Percentiles rank a stretch among this genome's conserved stretches.
phyloP scores from a whole-genome alignment of 805 yeast species.

The Kurtzmaniella fragi region DNA sequence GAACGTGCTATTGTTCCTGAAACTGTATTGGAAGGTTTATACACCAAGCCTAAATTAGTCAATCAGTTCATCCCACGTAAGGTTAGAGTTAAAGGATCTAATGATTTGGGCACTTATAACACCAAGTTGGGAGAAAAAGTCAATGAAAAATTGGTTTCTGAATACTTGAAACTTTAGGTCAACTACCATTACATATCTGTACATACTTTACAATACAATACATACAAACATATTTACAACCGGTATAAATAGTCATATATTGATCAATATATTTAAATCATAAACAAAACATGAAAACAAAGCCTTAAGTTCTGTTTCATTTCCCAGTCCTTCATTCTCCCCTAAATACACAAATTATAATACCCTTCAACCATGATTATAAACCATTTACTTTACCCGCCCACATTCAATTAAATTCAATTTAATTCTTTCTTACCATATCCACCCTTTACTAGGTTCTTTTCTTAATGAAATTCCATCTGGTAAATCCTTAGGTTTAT shows the following conservation, averaged over 20 bases:
- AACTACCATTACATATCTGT: background rate
- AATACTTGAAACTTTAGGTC: conserved; percentile 24
- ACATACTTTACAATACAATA: background rate
- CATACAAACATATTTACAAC: background rate
- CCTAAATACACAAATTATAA: too few relatives aligned
- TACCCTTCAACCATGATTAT: too few relatives aligned
- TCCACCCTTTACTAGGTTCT: conserved; percentile 10
- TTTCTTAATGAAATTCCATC: background rate
- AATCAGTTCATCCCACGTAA: conserved; percentile 31
- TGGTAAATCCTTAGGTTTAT: conserved; percentile 3
- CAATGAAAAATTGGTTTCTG: conserved; percentile 37
- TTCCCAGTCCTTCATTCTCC: too few relatives aligned
- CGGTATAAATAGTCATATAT: background rate
- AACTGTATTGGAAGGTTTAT: conserved; percentile 68
- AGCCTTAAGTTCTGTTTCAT: too few relatives aligned
- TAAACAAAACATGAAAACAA: too few relatives aligned
- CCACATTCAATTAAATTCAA: too few relatives aligned
- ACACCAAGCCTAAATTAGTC: conserved; percentile 39
- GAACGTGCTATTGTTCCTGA: conserved; percentile 61
- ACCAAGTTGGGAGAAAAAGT: conserved; percentile 18
- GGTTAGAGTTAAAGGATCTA: conserved; percentile 20
- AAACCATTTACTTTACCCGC: too few relatives aligned
- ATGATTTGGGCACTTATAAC: conserved; percentile 12
- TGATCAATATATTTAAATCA: background rate
- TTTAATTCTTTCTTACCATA: conserved; percentile 10